phyloP scores from a whole-genome alignment of 1,139 yeast genomes.

The Hansenula sp. region DNA sequence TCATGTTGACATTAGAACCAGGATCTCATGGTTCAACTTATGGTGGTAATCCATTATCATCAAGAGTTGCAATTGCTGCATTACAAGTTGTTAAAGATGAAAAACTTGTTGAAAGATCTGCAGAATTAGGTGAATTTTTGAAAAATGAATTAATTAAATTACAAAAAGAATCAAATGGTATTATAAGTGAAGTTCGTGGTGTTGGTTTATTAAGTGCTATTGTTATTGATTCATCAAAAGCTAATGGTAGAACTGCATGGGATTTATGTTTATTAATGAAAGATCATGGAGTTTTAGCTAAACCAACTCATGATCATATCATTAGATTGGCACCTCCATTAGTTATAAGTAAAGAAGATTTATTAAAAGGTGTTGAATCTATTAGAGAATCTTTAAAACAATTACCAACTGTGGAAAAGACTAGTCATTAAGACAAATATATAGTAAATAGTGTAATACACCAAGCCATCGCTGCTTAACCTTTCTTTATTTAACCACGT shows the following conservation, averaged over 20 bases:
- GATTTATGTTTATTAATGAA: constrained; percentile 90
- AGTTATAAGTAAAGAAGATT: constrained; percentile 83
- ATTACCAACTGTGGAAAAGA: no score
- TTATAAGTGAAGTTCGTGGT: constrained; percentile 90
- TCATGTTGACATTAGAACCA: constrained; percentile 87
- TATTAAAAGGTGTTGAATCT: constrained; percentile 72
- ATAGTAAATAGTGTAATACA: neutral
- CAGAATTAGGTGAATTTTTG: constrained; percentile 64
- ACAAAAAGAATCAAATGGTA: constrained; percentile 52
- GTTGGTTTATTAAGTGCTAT: constrained; percentile 86
- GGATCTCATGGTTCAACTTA: constrained; percentile 98
- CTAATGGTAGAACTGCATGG: constrained; percentile 95
- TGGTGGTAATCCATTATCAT: constrained; percentile 97
- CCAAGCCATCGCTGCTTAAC: neutral
- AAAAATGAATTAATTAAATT: constrained; percentile 62
- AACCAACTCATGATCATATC: constrained; percentile 95
- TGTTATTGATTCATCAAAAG: constrained; percentile 79
- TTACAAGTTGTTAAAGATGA: constrained; percentile 87
- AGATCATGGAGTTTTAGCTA: constrained; percentile 85
- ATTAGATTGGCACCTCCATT: constrained; percentile 96
- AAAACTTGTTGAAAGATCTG: constrained; percentile 76
- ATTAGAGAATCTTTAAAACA: constrained; percentile 46
- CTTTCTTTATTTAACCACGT: no score
- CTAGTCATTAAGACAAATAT: neutral
- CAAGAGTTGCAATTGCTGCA: constrained; percentile 93